Evolutionary conservation across 495 filamentous ascomycete genomes (phyloP).

Genomic region (Aspergillus olivimuriae): DNA sequence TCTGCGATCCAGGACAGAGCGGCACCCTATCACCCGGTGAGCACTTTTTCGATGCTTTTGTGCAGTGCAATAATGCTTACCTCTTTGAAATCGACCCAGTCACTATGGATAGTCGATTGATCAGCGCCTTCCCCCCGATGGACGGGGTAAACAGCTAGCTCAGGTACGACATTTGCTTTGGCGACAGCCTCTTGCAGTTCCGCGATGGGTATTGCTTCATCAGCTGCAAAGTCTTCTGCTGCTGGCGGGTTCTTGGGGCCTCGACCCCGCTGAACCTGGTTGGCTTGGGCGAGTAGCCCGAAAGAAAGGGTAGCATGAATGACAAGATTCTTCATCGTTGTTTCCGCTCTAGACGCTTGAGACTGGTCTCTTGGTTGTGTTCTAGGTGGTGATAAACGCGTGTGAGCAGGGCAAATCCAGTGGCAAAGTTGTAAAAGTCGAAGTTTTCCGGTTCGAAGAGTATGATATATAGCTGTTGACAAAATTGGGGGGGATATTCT

Average conservation of each 20-base stretch:
- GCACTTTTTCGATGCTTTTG: background rate
- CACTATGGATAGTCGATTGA: conserved; percentile 25
- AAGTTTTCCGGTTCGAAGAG: too few relatives aligned
- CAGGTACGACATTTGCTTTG: conserved; percentile 17
- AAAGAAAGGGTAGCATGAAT: too few relatives aligned
- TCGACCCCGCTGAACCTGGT: too few relatives aligned
- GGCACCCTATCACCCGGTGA: conserved; percentile 14
- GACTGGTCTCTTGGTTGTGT: too few relatives aligned
- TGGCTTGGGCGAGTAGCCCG: background rate
- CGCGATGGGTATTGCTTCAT: background rate
- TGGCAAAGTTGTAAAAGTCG: too few relatives aligned
- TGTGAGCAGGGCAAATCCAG: too few relatives aligned
- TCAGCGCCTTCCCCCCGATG: conserved; percentile 9
- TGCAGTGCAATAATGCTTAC: conserved; percentile 9
- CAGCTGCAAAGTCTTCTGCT: background rate
- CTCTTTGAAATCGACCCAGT: conserved; percentile 21
- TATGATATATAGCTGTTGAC: too few relatives aligned
- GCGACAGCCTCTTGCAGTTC: background rate
- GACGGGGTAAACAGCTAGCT: conserved; percentile 20
- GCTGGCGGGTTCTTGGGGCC: background rate
- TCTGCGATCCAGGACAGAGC: conserved; percentile 28
- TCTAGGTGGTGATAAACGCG: too few relatives aligned
- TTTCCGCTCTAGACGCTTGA: too few relatives aligned
- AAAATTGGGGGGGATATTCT: too few relatives aligned
- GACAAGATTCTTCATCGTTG: too few relatives aligned